These are phyloP conservation scores for Gelatoporia subvermispora DNA, from an alignment of 768 basidiomycete species.

Conservation along the genomic window DNA sequence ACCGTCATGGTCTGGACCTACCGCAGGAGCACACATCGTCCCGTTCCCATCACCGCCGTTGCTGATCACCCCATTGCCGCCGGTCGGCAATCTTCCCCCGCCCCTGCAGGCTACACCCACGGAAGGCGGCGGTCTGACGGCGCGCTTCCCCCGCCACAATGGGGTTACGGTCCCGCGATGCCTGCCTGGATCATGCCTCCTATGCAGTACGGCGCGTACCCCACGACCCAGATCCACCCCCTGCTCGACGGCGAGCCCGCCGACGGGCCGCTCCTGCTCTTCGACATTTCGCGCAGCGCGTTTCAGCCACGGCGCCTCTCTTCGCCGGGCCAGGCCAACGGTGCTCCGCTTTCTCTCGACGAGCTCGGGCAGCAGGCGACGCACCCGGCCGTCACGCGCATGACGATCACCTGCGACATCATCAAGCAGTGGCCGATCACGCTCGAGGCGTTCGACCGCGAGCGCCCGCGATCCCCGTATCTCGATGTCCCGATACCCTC, in stretches of 20 bases:
- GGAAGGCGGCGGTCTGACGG: constrained; percentile 20
- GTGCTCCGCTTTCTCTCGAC: constrained; percentile 32
- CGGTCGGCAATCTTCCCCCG: constrained; percentile 10
- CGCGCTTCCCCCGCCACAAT: constrained; percentile 16
- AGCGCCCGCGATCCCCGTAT: constrained; percentile 12
- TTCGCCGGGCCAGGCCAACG: constrained; percentile 32
- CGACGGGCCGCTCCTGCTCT: constrained; percentile 38
- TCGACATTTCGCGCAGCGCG: constrained; percentile 48
- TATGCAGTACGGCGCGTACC: constrained; percentile 9
- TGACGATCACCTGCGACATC: constrained; percentile 53
- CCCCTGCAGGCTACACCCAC: constrained; percentile 10
- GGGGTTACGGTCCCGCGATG: constrained; percentile 7
- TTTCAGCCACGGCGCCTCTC: constrained; percentile 41
- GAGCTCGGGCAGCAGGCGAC: constrained; percentile 52
- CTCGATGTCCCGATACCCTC: constrained; percentile 17
- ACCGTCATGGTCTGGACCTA: constrained; percentile 22
- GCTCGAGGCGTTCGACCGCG: constrained; percentile 29
- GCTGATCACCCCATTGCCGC: constrained; percentile 16
- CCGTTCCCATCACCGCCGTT: constrained; percentile 25
- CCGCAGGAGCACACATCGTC: constrained; percentile 13
- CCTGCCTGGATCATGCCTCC: constrained; percentile 15
- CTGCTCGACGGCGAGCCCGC: constrained; percentile 49
- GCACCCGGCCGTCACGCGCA: constrained; percentile 45
- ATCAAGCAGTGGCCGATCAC: constrained; percentile 62
- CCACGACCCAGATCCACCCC: constrained; percentile 36